Percentiles rank a stretch among this genome's conserved stretches.
phyloP scores from a whole-genome alignment of 306 rosid genomes.

The Elaeagnus macrophylla region DNA sequence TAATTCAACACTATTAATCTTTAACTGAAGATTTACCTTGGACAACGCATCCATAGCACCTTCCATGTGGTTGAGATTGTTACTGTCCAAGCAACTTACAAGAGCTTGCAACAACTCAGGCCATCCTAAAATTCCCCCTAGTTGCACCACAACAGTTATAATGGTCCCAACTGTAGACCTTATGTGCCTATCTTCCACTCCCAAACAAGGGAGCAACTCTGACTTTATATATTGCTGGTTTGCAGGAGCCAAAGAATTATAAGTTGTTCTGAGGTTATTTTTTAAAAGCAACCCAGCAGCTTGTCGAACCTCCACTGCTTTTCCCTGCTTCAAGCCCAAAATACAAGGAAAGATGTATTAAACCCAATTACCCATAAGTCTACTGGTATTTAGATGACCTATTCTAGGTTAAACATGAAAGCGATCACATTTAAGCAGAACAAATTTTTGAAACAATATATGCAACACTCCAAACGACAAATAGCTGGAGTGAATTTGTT shows the following conservation, averaged over 20 bases:
- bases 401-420: too few relatives aligned
- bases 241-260: constrained; percentile 48
- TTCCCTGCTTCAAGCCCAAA: constrained; percentile 45
- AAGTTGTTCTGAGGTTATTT: constrained; percentile 70
- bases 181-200: constrained; percentile 79
- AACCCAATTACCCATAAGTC: neutral
- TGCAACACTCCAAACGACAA: too few relatives aligned
- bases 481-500: too few relatives aligned
- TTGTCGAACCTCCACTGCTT: constrained; percentile 86
- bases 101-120: constrained; percentile 93
- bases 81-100: constrained; percentile 82
- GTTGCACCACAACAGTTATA: constrained; percentile 69
- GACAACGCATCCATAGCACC: constrained; percentile 99
- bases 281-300: constrained; percentile 88
- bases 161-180: constrained; percentile 91
- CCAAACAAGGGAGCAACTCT: constrained; percentile 88
- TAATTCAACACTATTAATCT: neutral
- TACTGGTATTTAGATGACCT: too few relatives aligned
- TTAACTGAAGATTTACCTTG: constrained; percentile 44
- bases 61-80: constrained; percentile 89
- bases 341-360: constrained; percentile 11
- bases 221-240: constrained; percentile 83
- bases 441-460: too few relatives aligned
- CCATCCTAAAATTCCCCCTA: constrained; percentile 83
- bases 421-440: too few relatives aligned